Percentiles rank a stretch among this genome's conserved stretches.
Evolutionary conservation across 495 filamentous ascomycete species (phyloP).

Genomic region (Apiosordaria backusii): DNA sequence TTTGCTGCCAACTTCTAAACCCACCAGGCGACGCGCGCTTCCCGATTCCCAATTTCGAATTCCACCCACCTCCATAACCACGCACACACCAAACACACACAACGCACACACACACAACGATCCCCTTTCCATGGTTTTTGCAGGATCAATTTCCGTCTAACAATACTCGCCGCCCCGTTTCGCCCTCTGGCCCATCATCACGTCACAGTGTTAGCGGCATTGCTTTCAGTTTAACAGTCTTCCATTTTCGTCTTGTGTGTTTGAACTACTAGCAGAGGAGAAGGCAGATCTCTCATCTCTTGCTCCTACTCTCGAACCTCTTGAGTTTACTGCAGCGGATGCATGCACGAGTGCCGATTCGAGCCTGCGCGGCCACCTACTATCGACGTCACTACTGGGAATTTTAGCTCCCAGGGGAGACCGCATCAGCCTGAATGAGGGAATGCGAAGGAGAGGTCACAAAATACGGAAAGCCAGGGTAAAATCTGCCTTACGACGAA

Average conservation of each 20-base stretch:
- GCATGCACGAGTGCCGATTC: slow-evolving; percentile 12
- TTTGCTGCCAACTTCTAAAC: slow-evolving; percentile 27
- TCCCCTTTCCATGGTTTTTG: not conserved
- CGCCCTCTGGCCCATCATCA: not conserved
- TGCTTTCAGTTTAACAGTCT: not conserved
- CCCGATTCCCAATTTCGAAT: slow-evolving; percentile 1
- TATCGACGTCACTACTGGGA: slow-evolving; percentile 14
- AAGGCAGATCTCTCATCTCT: not conserved
- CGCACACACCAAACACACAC: not conserved
- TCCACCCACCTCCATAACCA: not conserved
- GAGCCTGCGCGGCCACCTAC: slow-evolving; percentile 14
- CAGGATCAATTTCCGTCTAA: not conserved
- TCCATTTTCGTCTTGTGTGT: not conserved
- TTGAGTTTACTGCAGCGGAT: too few relatives aligned
- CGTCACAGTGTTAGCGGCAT: too few relatives aligned
- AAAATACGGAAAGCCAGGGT: not conserved
- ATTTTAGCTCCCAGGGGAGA: not conserved
- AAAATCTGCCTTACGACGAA: slow-evolving; percentile 3
- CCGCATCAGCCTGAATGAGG: not conserved
- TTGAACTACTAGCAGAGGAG: not conserved
- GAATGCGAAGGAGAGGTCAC: slow-evolving; percentile 4
- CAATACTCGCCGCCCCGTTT: not conserved
- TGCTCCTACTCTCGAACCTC: too few relatives aligned
- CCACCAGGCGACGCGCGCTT: slow-evolving; percentile 9
- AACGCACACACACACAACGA: not conserved